Evolutionary conservation across 305 asterid genomes (phyloP), one percentile per base, ranked within the genome.

Genomic region (Petunia hybrid): DNA sequence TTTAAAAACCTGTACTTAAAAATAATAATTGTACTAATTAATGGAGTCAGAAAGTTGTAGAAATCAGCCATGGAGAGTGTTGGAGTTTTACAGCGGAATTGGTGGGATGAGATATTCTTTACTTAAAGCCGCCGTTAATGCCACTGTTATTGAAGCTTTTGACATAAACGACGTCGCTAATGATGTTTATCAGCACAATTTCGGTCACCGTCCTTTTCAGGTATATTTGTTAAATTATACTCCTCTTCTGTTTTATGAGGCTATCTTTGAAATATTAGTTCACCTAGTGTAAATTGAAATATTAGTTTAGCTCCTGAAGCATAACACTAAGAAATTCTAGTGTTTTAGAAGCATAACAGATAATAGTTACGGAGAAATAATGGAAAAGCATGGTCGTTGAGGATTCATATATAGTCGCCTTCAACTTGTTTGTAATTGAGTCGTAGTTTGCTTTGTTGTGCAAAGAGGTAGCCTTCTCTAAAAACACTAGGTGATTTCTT

Each of bases 61-160:
- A 80, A 88, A 81, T 67, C 83, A 74, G 82, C 94, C 88, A 85
- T 92, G 97, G 95, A 93, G 97, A 56, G 92, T 92, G 22, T 90
- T 95, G 74, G 99, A 95, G 87, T 93, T 95, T 87, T 95, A 92
- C 91, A 95, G 99, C 85, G 99, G 99, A 59, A 91, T 93, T 63
- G 98, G 99, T n/a, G 99, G 99, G 80, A 85, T 93, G 99, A 89
- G 93, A 43, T 92, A 94, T 87, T 94, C 99, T n/a, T 82, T 95
- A 82, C 85, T 85, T 84, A 87, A 87, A 82, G 93, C 98, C 6
- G 94, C 92, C 64, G 85, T 95, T 16, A 87, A 90, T 82, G 98
- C 98, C 10, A 83, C 74, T 60, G 96, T 92, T 16, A 94, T 95
- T 45, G 95, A 95, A 86, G 95, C 99, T 10, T 95, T 95, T 83